Evolutionary conservation across 495 filamentous ascomycete species (phyloP), one percentile per base, ranked within the genome.

Genomic region (Tricharina praecox): DNA sequence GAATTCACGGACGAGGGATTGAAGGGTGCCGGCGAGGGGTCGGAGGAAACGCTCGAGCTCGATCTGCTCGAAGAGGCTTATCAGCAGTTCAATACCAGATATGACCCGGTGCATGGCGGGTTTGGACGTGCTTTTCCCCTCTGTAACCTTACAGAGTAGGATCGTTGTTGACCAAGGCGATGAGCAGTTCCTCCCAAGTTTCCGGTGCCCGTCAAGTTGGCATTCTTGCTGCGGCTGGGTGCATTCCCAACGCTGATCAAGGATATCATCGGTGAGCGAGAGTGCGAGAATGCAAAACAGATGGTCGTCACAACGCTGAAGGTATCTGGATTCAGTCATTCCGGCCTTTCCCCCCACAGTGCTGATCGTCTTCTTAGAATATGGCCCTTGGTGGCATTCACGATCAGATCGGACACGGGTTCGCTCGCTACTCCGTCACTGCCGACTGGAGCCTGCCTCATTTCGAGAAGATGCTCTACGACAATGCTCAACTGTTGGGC

Each of bases 401-500:
- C 45, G 90, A 97, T 56, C 90, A 97, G 52, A 77, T 96, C 50
- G 92, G 90, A 2, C 75, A 80, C 57, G 90, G 90, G 3, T 93
- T 96, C 58, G 76, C 85, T 40, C 71, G 90, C 39, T 93, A 93
- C 53, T 92, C 85, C 30, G 79, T 93, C 4, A 96, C 90, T 4
- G 66, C 72, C 21, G 81, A 95, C 62, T 97, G 90, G 90, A 78
- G 74, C 46, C 63, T 97, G 33, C 90, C 90, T 20, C 87, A 93
- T 58, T 97, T 97, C 58, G 90, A 97, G 65, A 97, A 97, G 70
- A 93, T 97, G 84, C 74, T 95, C 2, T 87, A 88, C 48, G 92
- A 96, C 59, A 88, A 97, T 53, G 84, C 81, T 5, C 81, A 95
- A 51, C 73, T 97, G 10, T 64, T 97, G 11, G 73, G 81, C 50